These are phyloP conservation scores for Yueomyces sp. DNA, from an alignment of 1,139 yeast species.

Conservation along the genomic window DNA sequence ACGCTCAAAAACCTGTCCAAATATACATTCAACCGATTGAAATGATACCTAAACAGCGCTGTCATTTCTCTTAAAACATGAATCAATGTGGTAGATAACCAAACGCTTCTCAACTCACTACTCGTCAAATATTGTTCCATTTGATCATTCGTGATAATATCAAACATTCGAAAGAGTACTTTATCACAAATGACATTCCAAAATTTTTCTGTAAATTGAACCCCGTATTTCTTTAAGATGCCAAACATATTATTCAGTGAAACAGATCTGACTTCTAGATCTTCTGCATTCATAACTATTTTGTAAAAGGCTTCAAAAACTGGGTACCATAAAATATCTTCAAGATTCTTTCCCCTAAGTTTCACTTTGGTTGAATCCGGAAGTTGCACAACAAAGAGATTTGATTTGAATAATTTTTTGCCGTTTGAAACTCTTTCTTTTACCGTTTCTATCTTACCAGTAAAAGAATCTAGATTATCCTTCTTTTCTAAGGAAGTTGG, in stretches of 20 bases:
- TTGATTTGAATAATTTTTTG: neutral
- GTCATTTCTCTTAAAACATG: slow-evolving; percentile 89
- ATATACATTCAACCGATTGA: slow-evolving; percentile 56
- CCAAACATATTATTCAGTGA: slow-evolving; percentile 78
- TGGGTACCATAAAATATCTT: slow-evolving; percentile 43
- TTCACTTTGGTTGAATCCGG: neutral
- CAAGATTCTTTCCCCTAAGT: slow-evolving; percentile 21
- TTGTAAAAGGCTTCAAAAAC: slow-evolving; percentile 70
- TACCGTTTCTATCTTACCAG: neutral
- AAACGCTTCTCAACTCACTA: slow-evolving; percentile 78
- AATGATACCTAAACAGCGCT: slow-evolving; percentile 68
- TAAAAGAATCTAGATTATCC: neutral
- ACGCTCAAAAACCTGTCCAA: slow-evolving; percentile 66
- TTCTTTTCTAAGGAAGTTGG: neutral
- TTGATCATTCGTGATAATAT: slow-evolving; percentile 43
- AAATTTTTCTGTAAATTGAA: slow-evolving; percentile 54
- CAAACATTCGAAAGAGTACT: slow-evolving; percentile 80
- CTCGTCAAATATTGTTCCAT: slow-evolving; percentile 61
- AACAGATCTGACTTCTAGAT: slow-evolving; percentile 82
- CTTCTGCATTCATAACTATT: slow-evolving; percentile 86
- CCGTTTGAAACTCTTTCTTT: neutral
- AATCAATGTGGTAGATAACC: slow-evolving; percentile 91
- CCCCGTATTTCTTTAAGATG: slow-evolving; percentile 66
- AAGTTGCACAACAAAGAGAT: slow-evolving; percentile 23
- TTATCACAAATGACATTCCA: slow-evolving; percentile 76